Evolutionary conservation across 768 basidiomycete genomes (phyloP).

Genomic region (Boletus speciosus): DNA sequence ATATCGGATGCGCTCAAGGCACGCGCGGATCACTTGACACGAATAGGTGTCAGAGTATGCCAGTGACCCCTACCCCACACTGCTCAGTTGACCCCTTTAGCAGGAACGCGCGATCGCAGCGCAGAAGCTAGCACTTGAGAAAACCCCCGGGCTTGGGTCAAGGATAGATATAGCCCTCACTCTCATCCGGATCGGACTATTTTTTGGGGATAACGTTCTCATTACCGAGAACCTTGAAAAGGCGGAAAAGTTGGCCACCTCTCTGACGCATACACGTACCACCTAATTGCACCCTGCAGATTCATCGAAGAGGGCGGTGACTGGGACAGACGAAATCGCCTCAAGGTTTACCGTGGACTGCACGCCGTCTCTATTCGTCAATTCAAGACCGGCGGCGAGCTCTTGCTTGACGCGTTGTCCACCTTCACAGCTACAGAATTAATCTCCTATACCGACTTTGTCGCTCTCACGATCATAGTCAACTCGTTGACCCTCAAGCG

Average conservation of each 20-base stretch:
- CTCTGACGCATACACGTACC: slow-evolving; percentile 24
- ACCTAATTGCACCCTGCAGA: slow-evolving; percentile 35
- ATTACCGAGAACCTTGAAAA: slow-evolving; percentile 69
- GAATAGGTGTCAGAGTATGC: slow-evolving; percentile 77
- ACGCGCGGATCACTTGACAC: slow-evolving; percentile 79
- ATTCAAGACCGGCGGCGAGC: slow-evolving; percentile 79
- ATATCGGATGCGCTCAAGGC: slow-evolving; percentile 85
- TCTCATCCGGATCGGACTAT: slow-evolving; percentile 85
- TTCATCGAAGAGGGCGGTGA: slow-evolving; percentile 94
- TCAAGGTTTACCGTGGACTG: slow-evolving; percentile 92
- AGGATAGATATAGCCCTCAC: slow-evolving; percentile 91
- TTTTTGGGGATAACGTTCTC: slow-evolving; percentile 75
- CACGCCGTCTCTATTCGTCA: slow-evolving; percentile 86
- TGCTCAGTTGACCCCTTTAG: neutral
- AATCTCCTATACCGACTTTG: slow-evolving; percentile 85
- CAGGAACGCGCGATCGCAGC: slow-evolving; percentile 82
- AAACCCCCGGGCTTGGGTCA: slow-evolving; percentile 89
- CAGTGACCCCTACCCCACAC: neutral
- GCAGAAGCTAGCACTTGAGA: slow-evolving; percentile 79
- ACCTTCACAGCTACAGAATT: slow-evolving; percentile 95
- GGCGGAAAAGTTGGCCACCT: slow-evolving; percentile 67
- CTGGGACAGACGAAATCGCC: slow-evolving; percentile 94
- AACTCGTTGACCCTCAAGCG: slow-evolving; percentile 72
- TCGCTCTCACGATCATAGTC: slow-evolving; percentile 79
- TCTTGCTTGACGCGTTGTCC: slow-evolving; percentile 86